Evolutionary conservation across 306 rosid genomes (phyloP).

Genomic region (Mucuna pruriens): DNA sequence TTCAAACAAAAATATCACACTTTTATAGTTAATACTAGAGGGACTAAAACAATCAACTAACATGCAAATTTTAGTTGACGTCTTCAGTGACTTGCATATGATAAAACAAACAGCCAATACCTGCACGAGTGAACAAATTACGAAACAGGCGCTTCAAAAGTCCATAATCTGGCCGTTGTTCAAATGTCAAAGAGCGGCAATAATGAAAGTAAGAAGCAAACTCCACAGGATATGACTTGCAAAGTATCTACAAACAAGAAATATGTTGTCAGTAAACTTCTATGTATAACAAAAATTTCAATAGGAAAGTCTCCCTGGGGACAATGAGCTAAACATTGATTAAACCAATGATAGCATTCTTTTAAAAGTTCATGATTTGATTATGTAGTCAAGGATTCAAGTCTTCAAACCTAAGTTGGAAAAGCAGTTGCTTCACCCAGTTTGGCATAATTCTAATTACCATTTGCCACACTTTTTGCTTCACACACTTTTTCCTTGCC

Average conservation of each 20-base stretch:
- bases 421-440: neutral
- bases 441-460: neutral
- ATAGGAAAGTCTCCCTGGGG: neutral
- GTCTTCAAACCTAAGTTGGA: neutral
- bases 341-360: neutral
- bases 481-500: neutral
- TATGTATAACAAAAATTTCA: neutral
- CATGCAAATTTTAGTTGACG: conserved; percentile 4
- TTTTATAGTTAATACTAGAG: neutral
- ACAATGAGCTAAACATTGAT: neutral
- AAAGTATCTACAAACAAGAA: conserved; percentile 51
- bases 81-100: neutral
- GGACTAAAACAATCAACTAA: conserved; percentile 7
- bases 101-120: conserved; percentile 39
- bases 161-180: conserved; percentile 73
- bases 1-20: neutral
- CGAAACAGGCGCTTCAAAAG: conserved; percentile 70
- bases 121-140: conserved; percentile 61
- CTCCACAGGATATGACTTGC: conserved; percentile 65
- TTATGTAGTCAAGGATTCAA: neutral
- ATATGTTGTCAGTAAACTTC: neutral
- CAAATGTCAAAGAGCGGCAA: conserved; percentile 70
- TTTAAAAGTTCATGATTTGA: neutral
- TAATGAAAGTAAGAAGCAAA: conserved; percentile 75
- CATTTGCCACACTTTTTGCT: neutral